Evolutionary conservation across 1,284 basidiomycete species (phyloP), one percentile per base, ranked within the genome.

Genomic region (Apiotrichum laibachii): DNA sequence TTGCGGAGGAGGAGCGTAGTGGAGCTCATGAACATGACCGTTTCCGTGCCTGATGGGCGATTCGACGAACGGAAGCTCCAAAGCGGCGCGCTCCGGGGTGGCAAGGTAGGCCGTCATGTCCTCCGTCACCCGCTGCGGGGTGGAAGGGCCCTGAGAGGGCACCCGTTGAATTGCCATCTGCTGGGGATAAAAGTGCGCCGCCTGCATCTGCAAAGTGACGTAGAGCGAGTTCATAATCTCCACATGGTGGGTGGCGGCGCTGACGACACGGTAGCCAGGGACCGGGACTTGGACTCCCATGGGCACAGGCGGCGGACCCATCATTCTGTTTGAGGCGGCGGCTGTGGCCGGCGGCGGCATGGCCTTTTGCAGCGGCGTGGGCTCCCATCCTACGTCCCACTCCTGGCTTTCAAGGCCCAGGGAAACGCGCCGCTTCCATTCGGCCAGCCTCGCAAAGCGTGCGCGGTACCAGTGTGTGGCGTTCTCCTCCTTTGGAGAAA

Each of bases 361-460:
- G 47, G 15, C 15, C 33, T 18, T 10, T n/a, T 35, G 49, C 18
- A 50, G 37, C 19, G 49, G 49, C 33, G 19, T 40, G 33, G 49
- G 35, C 37, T 50, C 49, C 49, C 49, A 50, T 8, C 49, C 49
- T 5, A 50, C n/a, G 37, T 50, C 33, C 49, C 49, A 50, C 19
- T 34, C 33, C 16, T 50, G n/a, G 11, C 12, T 22, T 19, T 39
- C 49, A 35, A 50, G 35, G 13, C 49, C 49, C 16, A 39, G 35
- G 5, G 16, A 6, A 4, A 37, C 49, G 19, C 35, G 35, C 15
- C 49, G 37, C 33, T 22, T 19, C 49, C 49, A 50, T 35, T 50
- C 35, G 35, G 34, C 35, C 35, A 22, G 49, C 19, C 49, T 16
- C 35, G 33, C 16, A n/a, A 34, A 50, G 31, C 49, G 34, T 13